Conservation (phyloP, 495 filamentous ascomycete species). For the Neurospora terricola region DNA sequence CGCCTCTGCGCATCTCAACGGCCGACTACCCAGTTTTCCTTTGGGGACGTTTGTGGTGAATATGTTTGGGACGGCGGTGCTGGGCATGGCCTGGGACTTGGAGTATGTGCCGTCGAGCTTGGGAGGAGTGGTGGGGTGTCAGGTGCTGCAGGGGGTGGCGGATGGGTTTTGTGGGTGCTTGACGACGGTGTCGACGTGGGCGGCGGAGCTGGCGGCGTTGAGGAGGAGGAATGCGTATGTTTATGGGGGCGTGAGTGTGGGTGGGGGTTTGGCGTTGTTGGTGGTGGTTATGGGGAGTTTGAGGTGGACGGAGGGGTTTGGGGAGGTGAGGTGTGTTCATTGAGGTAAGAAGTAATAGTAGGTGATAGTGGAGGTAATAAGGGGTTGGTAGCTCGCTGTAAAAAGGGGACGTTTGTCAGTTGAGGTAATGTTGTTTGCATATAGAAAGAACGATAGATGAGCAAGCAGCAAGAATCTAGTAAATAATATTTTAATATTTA, state of each 20-base stretch:
- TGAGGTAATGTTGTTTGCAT: not conserved
- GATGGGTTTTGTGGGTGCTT: conserved; percentile 89
- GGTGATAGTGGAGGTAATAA: not conserved
- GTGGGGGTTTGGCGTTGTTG: conserved; percentile 51
- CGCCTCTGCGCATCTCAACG: conserved; percentile 56
- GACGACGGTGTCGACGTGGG: conserved; percentile 93
- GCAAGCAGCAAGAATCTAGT: not conserved
- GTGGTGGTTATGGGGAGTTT: conserved; percentile 73
- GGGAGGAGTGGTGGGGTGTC: conserved; percentile 53
- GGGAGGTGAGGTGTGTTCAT: conserved; percentile 33
- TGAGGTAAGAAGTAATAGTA: not conserved
- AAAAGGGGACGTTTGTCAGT: not conserved
- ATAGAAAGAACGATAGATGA: not conserved
- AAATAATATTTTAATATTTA: not conserved
- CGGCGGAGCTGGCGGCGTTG: conserved; percentile 64
- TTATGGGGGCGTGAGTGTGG: conserved; percentile 62
- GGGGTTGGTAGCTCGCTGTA: not conserved
- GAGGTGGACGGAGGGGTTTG: conserved; percentile 63
- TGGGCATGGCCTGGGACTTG: conserved; percentile 62
- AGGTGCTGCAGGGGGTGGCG: conserved; percentile 72
- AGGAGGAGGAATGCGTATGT: conserved; percentile 58
- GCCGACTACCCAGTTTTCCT: conserved; percentile 59
- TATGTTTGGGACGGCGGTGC: conserved; percentile 55
- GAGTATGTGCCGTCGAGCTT: conserved; percentile 47
- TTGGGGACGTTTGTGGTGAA: conserved; percentile 86